These are phyloP conservation scores for Thraustochytrium sp. DNA, from an alignment of 352 stramenopile genomes.

Conservation along the genomic window DNA sequence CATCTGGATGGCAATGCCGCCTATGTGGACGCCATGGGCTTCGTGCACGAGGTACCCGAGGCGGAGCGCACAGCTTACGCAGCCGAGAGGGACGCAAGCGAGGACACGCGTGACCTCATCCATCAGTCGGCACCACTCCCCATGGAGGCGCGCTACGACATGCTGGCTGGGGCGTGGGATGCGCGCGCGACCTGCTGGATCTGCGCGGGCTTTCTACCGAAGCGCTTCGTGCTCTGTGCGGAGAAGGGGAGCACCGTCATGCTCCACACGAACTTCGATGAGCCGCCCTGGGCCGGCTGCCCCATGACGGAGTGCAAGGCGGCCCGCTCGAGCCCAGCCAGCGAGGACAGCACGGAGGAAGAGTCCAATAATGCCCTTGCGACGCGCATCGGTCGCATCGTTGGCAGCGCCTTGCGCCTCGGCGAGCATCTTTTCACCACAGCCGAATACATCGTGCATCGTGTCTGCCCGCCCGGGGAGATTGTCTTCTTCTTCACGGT, in stretches of 20 bases:
- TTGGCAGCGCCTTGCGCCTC: background rate
- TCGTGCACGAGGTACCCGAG: no score
- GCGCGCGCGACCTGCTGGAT: constrained; percentile 14
- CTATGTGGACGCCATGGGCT: no score
- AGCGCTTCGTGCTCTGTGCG: background rate
- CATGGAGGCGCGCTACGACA: background rate
- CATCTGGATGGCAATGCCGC: constrained; percentile 10
- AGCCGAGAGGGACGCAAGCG: background rate
- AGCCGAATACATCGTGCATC: background rate
- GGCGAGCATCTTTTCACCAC: background rate
- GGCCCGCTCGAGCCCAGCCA: background rate
- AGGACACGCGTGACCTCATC: background rate
- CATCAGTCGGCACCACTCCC: background rate
- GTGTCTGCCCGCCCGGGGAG: background rate
- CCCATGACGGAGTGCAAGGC: background rate
- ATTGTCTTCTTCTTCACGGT: constrained; percentile 38
- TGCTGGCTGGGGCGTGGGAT: background rate
- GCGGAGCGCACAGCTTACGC: no score
- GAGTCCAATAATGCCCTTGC: background rate
- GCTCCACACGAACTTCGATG: constrained; percentile 16
- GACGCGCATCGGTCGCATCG: background rate
- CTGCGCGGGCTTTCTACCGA: background rate
- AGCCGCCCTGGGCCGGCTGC: background rate
- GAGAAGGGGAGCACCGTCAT: background rate
- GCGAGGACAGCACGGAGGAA: background rate